Evolutionary conservation across 331 rosid species (phyloP).

Genomic region (Cydonia oblonga): DNA sequence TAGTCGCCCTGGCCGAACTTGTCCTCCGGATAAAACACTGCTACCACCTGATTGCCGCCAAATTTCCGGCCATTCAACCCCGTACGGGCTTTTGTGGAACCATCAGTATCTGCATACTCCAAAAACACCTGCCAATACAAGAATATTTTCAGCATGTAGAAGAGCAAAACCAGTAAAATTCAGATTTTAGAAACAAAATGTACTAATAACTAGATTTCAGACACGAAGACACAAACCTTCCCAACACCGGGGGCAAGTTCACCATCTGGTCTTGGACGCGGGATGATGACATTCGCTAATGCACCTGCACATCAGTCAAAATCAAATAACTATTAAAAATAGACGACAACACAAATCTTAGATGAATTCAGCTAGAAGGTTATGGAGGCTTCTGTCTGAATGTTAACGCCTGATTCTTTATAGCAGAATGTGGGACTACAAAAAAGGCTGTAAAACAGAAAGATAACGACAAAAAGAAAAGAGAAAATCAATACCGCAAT

Average conservation of each 20-base stretch:
- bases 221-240: slow-evolving; percentile 35
- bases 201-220: background rate
- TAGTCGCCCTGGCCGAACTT: slow-evolving; percentile 80
- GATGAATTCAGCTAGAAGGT: slow-evolving; percentile 30
- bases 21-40: slow-evolving; percentile 68
- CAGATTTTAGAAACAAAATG: background rate
- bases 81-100: slow-evolving; percentile 72
- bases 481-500: slow-evolving; percentile 28
- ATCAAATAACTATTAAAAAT: slow-evolving; percentile 5
- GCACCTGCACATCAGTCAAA: slow-evolving; percentile 47
- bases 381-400: slow-evolving; percentile 67
- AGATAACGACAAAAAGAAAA: slow-evolving; percentile 24
- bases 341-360: slow-evolving; percentile 12
- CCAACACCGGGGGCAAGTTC: slow-evolving; percentile 67
- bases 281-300: slow-evolving; percentile 66
- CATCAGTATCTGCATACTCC: slow-evolving; percentile 79
- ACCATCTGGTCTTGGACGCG: slow-evolving; percentile 65
- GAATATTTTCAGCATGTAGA: background rate
- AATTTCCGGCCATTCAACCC: slow-evolving; percentile 87
- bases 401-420: slow-evolving; percentile 70
- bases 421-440: slow-evolving; percentile 68
- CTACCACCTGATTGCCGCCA: slow-evolving; percentile 79
- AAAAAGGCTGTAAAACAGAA: slow-evolving; percentile 73
- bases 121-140: slow-evolving; percentile 55
- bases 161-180: background rate